Evolutionary conservation across 1,284 basidiomycete species (phyloP), one percentile per base, ranked within the genome.

Genomic region (Ceratobasidium sp.): DNA sequence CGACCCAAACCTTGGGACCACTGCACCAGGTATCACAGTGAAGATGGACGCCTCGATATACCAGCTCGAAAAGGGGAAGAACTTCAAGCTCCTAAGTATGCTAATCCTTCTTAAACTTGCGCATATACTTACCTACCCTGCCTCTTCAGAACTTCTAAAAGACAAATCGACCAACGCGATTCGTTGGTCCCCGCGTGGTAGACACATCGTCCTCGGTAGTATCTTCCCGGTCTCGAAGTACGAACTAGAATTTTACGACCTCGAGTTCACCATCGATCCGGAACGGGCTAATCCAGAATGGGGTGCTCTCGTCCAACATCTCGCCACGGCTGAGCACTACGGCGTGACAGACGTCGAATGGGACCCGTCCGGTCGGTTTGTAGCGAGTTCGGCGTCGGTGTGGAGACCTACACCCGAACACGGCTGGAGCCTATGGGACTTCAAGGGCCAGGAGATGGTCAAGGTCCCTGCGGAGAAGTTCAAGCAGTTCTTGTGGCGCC

Each of bases 401-500:
- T 99, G 98, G 97, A 92, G 95, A 82, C 94, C 96, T 83, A 94
- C 94, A 82, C 91, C 98, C 82, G 98, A 99, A 85, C 96, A 98
- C 81, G 98, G 98, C 57, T 99, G 93, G 84, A 94, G 93, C 13
- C 92, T 99, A 81, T 99, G 97, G 97, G 97, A 99, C 86, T 99
- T 99, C 90, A 94, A 94, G 79, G 98, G 98, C 38, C 92, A 95
- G 83, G 95, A 98, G 85, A 89, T 98, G 62, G 89, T 93, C 83
- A 97, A 97, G 86, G 91, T 94, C 79, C 91, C 96, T 79, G 89
- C 94, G 80, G 98, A 99, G 84, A 92, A 94, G 79, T 99, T 99
- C 91, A 99, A 99, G 88, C 98, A 99, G 86, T 96, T 99, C 86
- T 89, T 99, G 78, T 99, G 98, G 98, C 93, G 98, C 50, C 97